Base-by-base conservation (phyloP, 371 early-diverging fungal genomes). In the Circinella minor region DNA sequence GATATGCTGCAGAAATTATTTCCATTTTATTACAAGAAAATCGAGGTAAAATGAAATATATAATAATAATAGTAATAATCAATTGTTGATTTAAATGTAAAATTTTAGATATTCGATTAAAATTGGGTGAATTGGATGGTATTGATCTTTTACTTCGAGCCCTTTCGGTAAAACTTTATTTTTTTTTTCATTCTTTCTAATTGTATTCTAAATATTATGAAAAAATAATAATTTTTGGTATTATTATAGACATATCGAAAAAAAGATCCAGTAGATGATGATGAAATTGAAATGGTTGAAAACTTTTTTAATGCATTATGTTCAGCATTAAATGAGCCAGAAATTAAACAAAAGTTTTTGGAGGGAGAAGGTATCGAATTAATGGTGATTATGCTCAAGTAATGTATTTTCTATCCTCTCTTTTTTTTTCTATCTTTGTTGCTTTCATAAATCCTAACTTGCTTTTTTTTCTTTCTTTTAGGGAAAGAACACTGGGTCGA, bases 361-460 rank as follows among this genome's bases (percentile, higher is more conserved):
- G 89, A 92, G 36, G 87, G 81, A 3, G 98, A 98, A 74, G 98
- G 98, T 10, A 82, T 95, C 15, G 98, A 97, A 77, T 75, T 97
- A 63, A 92, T 98, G 94, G 80, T 94, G n/a, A 83, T 96, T 55
- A 88, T 96, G 88, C 77, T 94, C 55, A 92, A 91, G 92, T 90
- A 80, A 27, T 66, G 81, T 71, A 18, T n/a, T 55, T 8, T 3
- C 17, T 27, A 34, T 59, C 7, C 18, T 15, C 18, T 37, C 43
- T 11, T 11, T 6, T 43, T 43, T 11, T 11, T 6, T 43, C 11
- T 43, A 43, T 43, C 6, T 43, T 9, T 43, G 11, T 43, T 6
- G 43, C 43, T 43, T 9, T 43, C 27, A 43, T 43, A 43, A 9
- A 43, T 43, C 6, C 6, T 43, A 9, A 11, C 43, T 11, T 43